These are phyloP conservation scores for Leavenworthia alabamica DNA, from an alignment of 345 rosid genomes.

Conservation along the genomic window DNA sequence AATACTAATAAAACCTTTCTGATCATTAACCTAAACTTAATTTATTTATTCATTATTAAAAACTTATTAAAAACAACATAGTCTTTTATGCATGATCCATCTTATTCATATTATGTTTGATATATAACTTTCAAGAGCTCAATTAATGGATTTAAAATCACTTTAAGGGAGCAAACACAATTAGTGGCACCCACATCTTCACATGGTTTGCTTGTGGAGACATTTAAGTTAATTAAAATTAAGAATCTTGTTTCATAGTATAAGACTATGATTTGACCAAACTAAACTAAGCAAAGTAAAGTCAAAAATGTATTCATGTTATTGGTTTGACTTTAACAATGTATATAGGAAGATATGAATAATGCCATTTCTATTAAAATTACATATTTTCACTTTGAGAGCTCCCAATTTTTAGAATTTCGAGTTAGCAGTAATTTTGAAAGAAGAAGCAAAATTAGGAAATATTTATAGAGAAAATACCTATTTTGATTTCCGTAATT, in stretches of 20 bases:
- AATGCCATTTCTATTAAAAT: background rate
- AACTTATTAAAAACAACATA: too few relatives aligned
- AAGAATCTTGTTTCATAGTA: background rate
- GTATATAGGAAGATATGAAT: background rate
- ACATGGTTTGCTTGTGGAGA: conserved; percentile 7
- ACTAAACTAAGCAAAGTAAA: background rate
- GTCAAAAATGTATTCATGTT: background rate
- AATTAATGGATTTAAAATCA: background rate
- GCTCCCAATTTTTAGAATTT: too few relatives aligned
- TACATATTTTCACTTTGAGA: too few relatives aligned
- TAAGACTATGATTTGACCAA: background rate
- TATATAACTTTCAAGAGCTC: background rate
- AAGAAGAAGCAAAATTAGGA: too few relatives aligned
- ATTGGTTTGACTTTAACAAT: background rate
- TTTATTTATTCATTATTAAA: too few relatives aligned
- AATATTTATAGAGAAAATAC: too few relatives aligned
- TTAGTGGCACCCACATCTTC: conserved; percentile 16
- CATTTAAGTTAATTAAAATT: background rate
- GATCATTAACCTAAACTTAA: background rate
- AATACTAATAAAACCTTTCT: background rate
- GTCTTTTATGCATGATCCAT: background rate
- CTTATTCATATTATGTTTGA: background rate
- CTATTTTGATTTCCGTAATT: too few relatives aligned
- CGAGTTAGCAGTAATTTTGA: too few relatives aligned
- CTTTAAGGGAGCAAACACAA: background rate